Base-by-base conservation (phyloP, 2,329 filamentous ascomycete genomes). In the Nemania sp. region DNA sequence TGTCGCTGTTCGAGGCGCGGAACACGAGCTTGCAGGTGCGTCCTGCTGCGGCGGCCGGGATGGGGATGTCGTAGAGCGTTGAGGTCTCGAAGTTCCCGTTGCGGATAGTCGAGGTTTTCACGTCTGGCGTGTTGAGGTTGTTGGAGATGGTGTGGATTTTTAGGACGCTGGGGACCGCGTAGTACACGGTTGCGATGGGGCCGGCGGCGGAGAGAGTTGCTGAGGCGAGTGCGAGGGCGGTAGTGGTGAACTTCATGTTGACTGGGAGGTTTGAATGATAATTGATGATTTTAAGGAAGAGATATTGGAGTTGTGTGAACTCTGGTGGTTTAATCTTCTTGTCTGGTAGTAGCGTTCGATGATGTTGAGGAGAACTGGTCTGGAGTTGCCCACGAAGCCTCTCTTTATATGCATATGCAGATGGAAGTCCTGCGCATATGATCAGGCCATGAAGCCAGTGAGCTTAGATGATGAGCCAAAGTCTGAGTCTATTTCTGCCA, bases 1-100 rank as follows among this genome's bases (percentile, higher is more conserved):
- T 36, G 56, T 64, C 49, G 52, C 40, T 6, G 34, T 17, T 17
- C 5, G 40, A 42, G 2, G 65, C 57, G 26, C 24, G 54, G 61
- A 67, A 60, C 7, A 65, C 57, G 14, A 68, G 55, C 5, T 51
- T 31, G 54, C 66, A 68, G 28, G 64, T 68, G 37, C 56, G 59
- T 15, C 66, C 64, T 1, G 56, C 53, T 2, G 59, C 52, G 0
- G 40, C 23, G 4, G 47, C 55, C 3, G 64, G 64, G 54, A 67
- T 61, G 7, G 64, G 60, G 56, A 68, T 65, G 15, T 64, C 52
- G 51, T 65, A 66, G 2, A 67, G 61, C 0, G 64, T 66, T 26
- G 61, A 63, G 3, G 60, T 65, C 52, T 66, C 64, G 28, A 17
- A 15, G 42, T 2, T 30, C 11, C 53, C 59, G 31, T 30, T 52